Evolutionary conservation across 805 yeast species (phyloP).

Genomic region (Teunomyces lycoperdinae): DNA sequence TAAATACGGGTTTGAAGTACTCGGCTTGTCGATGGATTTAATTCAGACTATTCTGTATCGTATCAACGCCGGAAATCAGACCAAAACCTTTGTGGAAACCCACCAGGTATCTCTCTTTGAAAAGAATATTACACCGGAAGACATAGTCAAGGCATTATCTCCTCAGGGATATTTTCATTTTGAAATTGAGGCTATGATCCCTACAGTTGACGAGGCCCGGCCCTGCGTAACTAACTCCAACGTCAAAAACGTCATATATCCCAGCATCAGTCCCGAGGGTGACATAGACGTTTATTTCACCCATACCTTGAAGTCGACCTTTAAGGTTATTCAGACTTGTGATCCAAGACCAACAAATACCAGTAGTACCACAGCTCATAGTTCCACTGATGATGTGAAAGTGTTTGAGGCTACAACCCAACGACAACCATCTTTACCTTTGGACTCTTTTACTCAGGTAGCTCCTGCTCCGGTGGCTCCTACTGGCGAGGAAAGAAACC

Average conservation of each 20-base stretch:
- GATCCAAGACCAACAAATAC: neutral
- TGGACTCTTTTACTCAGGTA: too few relatives aligned
- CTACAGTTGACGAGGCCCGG: neutral
- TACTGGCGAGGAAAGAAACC: neutral
- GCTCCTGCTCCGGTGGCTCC: neutral
- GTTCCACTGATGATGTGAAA: neutral
- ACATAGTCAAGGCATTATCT: neutral
- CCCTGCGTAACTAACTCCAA: neutral
- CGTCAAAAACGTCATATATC: slow-evolving; percentile 1
- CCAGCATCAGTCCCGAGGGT: slow-evolving; percentile 5
- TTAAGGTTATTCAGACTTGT: slow-evolving; percentile 11
- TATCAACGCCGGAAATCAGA: neutral
- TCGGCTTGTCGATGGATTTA: neutral
- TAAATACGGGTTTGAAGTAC: neutral
- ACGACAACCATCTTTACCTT: too few relatives aligned
- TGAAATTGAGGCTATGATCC: neutral
- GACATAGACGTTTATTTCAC: slow-evolving; percentile 8
- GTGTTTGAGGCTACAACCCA: neutral
- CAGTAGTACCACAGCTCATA: neutral
- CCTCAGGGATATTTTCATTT: slow-evolving; percentile 2
- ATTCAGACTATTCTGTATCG: neutral
- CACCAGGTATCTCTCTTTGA: neutral
- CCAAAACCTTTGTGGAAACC: neutral
- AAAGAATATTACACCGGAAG: neutral
- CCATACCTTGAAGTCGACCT: slow-evolving; percentile 10